These are phyloP conservation scores for Nematocida homosporus DNA, from an alignment of 371 early-diverging fungal species.

Conservation along the genomic window DNA sequence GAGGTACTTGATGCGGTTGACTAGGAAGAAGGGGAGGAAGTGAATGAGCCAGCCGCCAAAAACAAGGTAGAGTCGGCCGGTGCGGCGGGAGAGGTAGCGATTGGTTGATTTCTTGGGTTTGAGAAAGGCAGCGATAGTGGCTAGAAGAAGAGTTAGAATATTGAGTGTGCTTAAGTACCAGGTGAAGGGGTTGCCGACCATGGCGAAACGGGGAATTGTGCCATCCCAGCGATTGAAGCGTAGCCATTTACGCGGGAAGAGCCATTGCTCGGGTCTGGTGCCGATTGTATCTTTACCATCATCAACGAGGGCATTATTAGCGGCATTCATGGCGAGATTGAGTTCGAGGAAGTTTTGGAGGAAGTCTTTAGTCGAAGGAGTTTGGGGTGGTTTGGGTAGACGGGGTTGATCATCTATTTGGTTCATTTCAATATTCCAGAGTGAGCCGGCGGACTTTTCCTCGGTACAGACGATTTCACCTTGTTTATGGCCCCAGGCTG, in stretches of 20 bases:
- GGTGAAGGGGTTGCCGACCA: slow-evolving; percentile 86
- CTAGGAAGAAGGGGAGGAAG: slow-evolving; percentile 84
- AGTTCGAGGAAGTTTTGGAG: slow-evolving; percentile 80
- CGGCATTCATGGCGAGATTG: slow-evolving; percentile 90
- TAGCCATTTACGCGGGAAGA: slow-evolving; percentile 78
- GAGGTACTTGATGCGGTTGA: slow-evolving; percentile 86
- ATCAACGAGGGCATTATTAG: slow-evolving; percentile 90
- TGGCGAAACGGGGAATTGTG: slow-evolving; percentile 77
- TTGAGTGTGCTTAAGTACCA: slow-evolving; percentile 82
- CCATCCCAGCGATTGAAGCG: slow-evolving; percentile 95
- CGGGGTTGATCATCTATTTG: not conserved
- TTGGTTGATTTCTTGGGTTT: slow-evolving; percentile 28
- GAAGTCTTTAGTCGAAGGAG: slow-evolving; percentile 68
- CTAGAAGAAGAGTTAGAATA: slow-evolving; percentile 66
- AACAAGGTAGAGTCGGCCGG: slow-evolving; percentile 64
- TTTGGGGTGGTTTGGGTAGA: not conserved
- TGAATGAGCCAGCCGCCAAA: slow-evolving; percentile 81
- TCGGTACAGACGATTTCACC: slow-evolving; percentile 82
- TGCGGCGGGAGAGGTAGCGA: slow-evolving; percentile 32
- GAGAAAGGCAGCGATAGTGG: slow-evolving; percentile 40
- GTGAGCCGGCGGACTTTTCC: slow-evolving; percentile 70
- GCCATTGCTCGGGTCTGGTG: slow-evolving; percentile 88
- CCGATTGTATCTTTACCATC: slow-evolving; percentile 82
- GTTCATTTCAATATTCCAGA: slow-evolving; percentile 95
- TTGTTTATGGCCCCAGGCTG: slow-evolving; percentile 96